Evolutionary conservation across 1,284 basidiomycete genomes (phyloP).

Genomic region (Trametes pubescens): DNA sequence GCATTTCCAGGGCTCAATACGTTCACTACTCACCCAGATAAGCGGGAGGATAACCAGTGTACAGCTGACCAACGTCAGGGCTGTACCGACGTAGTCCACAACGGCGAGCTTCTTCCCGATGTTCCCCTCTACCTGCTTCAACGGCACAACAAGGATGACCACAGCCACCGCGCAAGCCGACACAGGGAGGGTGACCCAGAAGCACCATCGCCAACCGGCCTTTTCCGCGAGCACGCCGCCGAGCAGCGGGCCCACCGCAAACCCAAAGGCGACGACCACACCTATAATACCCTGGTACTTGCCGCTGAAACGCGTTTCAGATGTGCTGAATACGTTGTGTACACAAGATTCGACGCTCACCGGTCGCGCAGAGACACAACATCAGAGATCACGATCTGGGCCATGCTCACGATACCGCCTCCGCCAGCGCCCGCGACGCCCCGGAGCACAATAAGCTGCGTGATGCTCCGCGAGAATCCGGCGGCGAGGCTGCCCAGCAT

Average conservation of each 20-base stretch:
- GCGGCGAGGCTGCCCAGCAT: slow-evolving; percentile 68
- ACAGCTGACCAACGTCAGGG: slow-evolving; percentile 68
- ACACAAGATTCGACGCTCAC: slow-evolving; percentile 42
- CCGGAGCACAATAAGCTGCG: slow-evolving; percentile 78
- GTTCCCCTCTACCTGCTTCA: slow-evolving; percentile 69
- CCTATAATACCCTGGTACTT: slow-evolving; percentile 74
- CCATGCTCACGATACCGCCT: slow-evolving; percentile 71
- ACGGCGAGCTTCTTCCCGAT: slow-evolving; percentile 71
- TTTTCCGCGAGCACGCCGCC: slow-evolving; percentile 66
- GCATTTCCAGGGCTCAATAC: neutral
- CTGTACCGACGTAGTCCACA: slow-evolving; percentile 71
- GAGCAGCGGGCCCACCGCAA: slow-evolving; percentile 63
- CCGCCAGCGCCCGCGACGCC: slow-evolving; percentile 73
- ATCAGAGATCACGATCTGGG: slow-evolving; percentile 72
- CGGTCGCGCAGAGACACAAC: slow-evolving; percentile 67
- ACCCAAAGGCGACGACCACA: slow-evolving; percentile 57
- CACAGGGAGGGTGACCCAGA: slow-evolving; percentile 74
- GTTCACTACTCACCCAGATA: slow-evolving; percentile 65
- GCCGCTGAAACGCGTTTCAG: slow-evolving; percentile 48
- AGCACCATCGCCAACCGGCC: slow-evolving; percentile 71
- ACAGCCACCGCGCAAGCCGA: slow-evolving; percentile 60
- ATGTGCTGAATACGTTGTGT: neutral
- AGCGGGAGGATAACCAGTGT: slow-evolving; percentile 72
- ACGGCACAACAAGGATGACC: slow-evolving; percentile 68
- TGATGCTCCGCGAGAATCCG: slow-evolving; percentile 68